phyloP scores from a whole-genome alignment of 192 early-diverging fungal genomes.

The Funneliformis mosseae region DNA sequence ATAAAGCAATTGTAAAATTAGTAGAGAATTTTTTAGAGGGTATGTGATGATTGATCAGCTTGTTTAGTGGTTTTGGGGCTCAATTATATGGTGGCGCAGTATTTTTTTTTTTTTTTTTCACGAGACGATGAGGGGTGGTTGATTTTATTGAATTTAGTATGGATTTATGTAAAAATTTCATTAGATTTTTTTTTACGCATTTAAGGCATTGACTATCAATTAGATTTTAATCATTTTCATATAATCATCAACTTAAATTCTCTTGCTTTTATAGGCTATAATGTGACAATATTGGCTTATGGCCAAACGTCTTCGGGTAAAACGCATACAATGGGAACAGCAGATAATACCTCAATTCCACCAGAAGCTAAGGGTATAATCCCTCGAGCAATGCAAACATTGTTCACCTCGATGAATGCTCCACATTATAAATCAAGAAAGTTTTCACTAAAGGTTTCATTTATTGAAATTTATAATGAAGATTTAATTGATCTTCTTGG shows the following conservation, averaged over 20 bases:
- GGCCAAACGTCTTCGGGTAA: conserved; percentile 95
- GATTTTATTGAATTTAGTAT: no score
- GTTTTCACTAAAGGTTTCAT: conserved; percentile 75
- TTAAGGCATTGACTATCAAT: conserved; percentile 10
- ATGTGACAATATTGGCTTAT: conserved; percentile 93
- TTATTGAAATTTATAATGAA: conserved; percentile 97
- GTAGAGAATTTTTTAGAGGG: conserved; percentile 56
- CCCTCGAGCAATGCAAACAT: conserved; percentile 66
- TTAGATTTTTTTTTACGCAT: background rate
- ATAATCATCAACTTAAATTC: background rate
- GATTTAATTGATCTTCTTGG: conserved; percentile 92
- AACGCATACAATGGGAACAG: conserved; percentile 96
- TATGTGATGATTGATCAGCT: conserved; percentile 15
- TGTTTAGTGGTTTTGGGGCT: background rate
- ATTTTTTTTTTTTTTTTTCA: no score
- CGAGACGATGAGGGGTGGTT: no score
- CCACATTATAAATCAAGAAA: conserved; percentile 37
- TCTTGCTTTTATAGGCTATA: conserved; percentile 66
- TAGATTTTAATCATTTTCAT: background rate
- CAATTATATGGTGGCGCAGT: background rate
- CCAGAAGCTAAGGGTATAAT: conserved; percentile 62
- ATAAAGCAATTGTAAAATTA: conserved; percentile 45
- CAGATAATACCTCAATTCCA: conserved; percentile 40
- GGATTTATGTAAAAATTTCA: background rate
- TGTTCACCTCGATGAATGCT: conserved; percentile 53